phyloP scores from a whole-genome alignment of 257 asterid species.

The Cordia subcordata region DNA sequence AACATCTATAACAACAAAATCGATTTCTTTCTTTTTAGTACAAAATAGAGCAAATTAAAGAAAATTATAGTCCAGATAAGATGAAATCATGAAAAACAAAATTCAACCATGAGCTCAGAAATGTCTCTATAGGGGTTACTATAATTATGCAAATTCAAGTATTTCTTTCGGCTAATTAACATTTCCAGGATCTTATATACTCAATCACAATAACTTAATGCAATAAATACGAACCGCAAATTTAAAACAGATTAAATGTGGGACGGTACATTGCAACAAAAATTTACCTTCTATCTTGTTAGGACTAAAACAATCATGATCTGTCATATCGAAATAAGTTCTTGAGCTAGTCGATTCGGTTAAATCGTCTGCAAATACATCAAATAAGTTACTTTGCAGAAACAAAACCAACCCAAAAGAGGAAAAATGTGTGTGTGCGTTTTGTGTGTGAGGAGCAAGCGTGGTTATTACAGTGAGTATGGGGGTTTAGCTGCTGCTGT shows the following conservation, averaged over 20 bases:
- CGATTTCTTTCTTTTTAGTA: neutral
- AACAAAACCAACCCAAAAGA: conserved; percentile 6
- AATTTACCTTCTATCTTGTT: conserved; percentile 44
- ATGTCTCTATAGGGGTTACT: no score
- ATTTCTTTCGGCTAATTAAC: no score
- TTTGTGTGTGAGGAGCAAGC: neutral
- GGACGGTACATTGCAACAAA: neutral
- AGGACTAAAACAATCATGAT: conserved; percentile 30
- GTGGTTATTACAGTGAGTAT: conserved; percentile 30
- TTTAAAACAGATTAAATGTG: no score
- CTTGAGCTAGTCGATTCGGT: conserved; percentile 20
- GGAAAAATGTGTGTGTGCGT: neutral
- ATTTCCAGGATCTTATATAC: no score
- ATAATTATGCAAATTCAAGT: no score
- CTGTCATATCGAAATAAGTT: conserved; percentile 33
- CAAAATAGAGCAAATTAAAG: neutral
- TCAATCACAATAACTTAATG: no score
- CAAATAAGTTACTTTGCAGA: conserved; percentile 6
- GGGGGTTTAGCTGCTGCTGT: conserved; percentile 22
- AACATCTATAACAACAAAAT: conserved; percentile 11
- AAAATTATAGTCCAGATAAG: no score
- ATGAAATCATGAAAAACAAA: no score
- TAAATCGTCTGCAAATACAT: conserved; percentile 41
- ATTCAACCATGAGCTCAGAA: no score
- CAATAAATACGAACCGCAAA: no score